A percentile compares a stretch with the other conserved stretches of the same genome.
Conservation (phyloP, 179 eudicot genomes). For the Camellia oleifera region DNA sequence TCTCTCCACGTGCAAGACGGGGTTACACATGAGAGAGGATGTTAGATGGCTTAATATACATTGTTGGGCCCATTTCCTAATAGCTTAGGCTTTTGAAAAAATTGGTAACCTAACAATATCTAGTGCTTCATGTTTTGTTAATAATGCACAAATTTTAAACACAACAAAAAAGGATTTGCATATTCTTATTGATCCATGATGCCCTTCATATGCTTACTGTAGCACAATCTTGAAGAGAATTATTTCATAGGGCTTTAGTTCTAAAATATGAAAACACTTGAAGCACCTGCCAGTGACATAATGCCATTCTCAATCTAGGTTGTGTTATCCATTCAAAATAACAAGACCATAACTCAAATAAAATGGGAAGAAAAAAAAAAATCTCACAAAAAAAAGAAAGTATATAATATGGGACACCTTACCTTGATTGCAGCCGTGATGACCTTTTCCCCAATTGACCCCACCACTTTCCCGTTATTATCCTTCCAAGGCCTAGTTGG, state of each 20-base stretch:
- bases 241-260: background rate
- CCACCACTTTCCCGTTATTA: slow-evolving; percentile 39
- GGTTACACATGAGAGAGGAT: too few relatives aligned
- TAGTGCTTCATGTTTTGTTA: background rate
- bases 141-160: background rate
- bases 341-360: background rate
- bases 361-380: slow-evolving; percentile 1
- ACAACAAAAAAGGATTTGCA: background rate
- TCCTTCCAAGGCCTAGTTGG: slow-evolving; percentile 40
- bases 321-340: background rate
- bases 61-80: too few relatives aligned
- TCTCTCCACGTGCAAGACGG: too few relatives aligned
- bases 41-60: too few relatives aligned
- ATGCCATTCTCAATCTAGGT: background rate
- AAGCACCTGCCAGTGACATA: background rate
- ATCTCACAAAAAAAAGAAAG: background rate
- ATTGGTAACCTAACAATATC: background rate
- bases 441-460: slow-evolving; percentile 57
- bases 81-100: too few relatives aligned
- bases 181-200: background rate
- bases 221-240: background rate
- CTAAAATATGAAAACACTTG: background rate
- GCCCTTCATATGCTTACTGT: background rate
- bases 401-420: slow-evolving; percentile 6
- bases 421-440: slow-evolving; percentile 80